Evolutionary conservation across 768 basidiomycete genomes (phyloP), one percentile per base, ranked within the genome.

Genomic region (Epithele typhae): DNA sequence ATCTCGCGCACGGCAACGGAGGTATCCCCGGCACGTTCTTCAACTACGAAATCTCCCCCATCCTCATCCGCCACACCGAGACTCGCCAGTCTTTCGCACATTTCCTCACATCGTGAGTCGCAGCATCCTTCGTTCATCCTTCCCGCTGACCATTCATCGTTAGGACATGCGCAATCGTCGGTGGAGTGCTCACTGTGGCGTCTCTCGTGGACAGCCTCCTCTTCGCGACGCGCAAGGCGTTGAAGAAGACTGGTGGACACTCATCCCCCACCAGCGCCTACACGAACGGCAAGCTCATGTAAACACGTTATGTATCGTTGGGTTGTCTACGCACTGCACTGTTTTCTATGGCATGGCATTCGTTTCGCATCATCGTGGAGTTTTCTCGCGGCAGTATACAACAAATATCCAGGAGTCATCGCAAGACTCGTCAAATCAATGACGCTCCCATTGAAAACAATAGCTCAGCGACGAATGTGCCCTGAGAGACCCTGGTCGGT

Each of bases 151-250:
- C n/a, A n/a, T n/a, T n/a, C n/a, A n/a, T n/a, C n/a, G n/a, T n/a
- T n/a, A 96, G 93, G 53, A 94, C 93, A 21, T 96, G 93, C 62
- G 96, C 96, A 2, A 97, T 99, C 59, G 85, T 99, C 23, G 96
- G 96, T 55, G 96, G 96, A 56, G 94, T 98, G 3, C 70, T 99
- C 50, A 99, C 96, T 4, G 85, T 99, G 17, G 94, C 93, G 15
- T 86, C 88, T 1, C 69, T 99, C 12, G 55, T 97, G 42, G 96
- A 98, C 65, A 80, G 87, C 50, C 70, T 89, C 41, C 76, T 96
- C 47, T 97, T 95, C 63, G 87, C 85, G 14, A 86, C 92, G 25
- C 76, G 79, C 42, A 80, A 82, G 51, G 77, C 75, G 37, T 62
- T 97, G 52, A 90, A 88, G 67, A 87, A 84, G 68, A 70, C 70